These are phyloP conservation scores for Chenopodium quinoa DNA, from an alignment of 148 eudicot genomes.

Conservation along the genomic window DNA sequence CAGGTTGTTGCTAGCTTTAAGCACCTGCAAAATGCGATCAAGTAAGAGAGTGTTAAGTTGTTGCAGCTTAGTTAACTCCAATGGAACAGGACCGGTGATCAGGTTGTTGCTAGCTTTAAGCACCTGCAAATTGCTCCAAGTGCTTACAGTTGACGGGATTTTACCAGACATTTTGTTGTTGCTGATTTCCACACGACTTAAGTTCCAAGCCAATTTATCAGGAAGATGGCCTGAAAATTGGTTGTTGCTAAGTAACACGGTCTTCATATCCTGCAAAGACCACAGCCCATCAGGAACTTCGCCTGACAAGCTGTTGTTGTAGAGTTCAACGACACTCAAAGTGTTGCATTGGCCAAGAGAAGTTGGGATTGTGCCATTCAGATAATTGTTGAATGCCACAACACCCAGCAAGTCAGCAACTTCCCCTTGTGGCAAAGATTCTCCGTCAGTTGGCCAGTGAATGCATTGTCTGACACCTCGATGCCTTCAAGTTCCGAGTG, in stretches of 20 bases:
- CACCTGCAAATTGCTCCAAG: constrained; percentile 47
- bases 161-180: constrained; percentile 60
- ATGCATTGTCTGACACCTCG: constrained; percentile 49
- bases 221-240: constrained; percentile 59
- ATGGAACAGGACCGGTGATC: constrained; percentile 50
- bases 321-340: constrained; percentile 36
- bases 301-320: constrained; percentile 53
- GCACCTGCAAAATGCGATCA: constrained; percentile 39
- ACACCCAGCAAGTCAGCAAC: constrained; percentile 43
- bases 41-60: constrained; percentile 4
- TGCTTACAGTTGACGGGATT: constrained; percentile 39
- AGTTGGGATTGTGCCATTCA: constrained; percentile 60
- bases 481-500: constrained; percentile 56
- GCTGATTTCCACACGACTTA: constrained; percentile 47
- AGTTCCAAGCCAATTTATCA: constrained; percentile 34
- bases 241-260: constrained; percentile 41
- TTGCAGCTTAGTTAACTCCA: constrained; percentile 29
- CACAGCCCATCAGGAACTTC: constrained; percentile 58
- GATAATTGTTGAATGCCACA: constrained; percentile 46
- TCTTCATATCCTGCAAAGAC: constrained; percentile 33
- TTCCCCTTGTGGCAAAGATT: constrained; percentile 46
- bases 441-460: constrained; percentile 64
- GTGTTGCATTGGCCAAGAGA: constrained; percentile 46
- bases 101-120: constrained; percentile 58
- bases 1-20: constrained; percentile 57